Base-by-base conservation (phyloP, 129 eudicot genomes). In the carrot (Daucus carota) region DNA sequence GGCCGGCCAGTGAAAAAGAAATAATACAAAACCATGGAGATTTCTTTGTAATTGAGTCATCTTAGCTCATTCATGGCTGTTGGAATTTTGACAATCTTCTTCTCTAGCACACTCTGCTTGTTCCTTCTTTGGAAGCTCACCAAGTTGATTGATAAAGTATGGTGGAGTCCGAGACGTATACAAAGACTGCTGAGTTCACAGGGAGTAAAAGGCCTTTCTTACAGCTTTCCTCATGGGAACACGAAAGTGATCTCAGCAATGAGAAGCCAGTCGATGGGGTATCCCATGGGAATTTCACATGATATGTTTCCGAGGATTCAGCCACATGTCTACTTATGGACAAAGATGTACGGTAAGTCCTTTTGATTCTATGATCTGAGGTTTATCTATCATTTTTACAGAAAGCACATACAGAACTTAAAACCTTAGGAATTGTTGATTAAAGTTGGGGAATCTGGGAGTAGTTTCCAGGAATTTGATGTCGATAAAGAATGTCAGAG, bases 291-390 rank as follows among this genome's bases (percentile, higher is more conserved):
- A 40, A 70, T 82, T 26, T 78, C 92, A 11, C 92, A 87, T n/a
- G 79, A 87, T 59, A 79, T 90, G 48, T 84, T 80, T 70, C 79
- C 90, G 2, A 83, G 97, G 76, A 79, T 91, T n/a, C 93, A 86
- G 48, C 97, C 97, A 36, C 93, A 91, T 65, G 80, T 88, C 57
- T 62, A 82, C 75, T 36, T 84, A 0, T 91, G 97, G 97, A 83
- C 83, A 46, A 83, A 85, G 79, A 78, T 81, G 43, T 85, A 88
- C 24, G 93, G 93, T 88, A 83, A 77, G 0, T 40, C 20, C 33
- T 20, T n/a, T 0, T 16, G 36, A 69, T 17, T 69, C 4, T 38
- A 38, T 20, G 29, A 20, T 70, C 48, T 15, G 12, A 36, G 28
- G 28, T n/a, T 69, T 0, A 20, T 69, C 71, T 24, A 22, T 15